Percentiles rank a stretch among this genome's conserved stretches.
Conservation (phyloP, 1,284 basidiomycete species). For the Porodaedalea pini region DNA sequence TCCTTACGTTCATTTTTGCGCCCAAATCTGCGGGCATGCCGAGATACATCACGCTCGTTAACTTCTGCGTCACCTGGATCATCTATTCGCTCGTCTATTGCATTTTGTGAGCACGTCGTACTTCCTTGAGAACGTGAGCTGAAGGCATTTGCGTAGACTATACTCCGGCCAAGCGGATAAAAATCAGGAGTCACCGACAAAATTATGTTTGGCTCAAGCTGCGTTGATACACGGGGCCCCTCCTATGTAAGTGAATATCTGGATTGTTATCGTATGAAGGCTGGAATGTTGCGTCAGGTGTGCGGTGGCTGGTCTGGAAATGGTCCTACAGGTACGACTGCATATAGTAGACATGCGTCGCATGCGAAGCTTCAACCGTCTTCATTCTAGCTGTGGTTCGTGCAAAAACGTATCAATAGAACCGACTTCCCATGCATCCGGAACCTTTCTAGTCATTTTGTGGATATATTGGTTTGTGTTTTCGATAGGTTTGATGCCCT, state of each 20-base stretch:
- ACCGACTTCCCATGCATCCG: constrained; percentile 24
- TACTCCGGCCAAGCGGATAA: constrained; percentile 32
- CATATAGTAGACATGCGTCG: no score
- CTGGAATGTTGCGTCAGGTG: constrained; percentile 35
- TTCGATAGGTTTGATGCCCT: constrained; percentile 20
- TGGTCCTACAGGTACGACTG: constrained; percentile 48
- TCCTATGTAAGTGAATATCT: constrained; percentile 43
- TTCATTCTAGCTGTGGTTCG: constrained; percentile 29
- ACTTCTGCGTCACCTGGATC: constrained; percentile 51
- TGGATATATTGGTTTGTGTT: constrained; percentile 11
- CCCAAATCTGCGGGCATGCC: constrained; percentile 7
- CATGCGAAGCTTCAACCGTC: constrained; percentile 36
- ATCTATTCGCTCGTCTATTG: constrained; percentile 50
- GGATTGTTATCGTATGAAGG: neutral
- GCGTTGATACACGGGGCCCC: constrained; percentile 50
- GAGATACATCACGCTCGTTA: constrained; percentile 44
- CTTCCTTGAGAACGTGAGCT: neutral
- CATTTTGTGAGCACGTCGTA: constrained; percentile 41
- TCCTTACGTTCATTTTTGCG: constrained; percentile 11
- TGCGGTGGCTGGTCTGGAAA: constrained; percentile 42
- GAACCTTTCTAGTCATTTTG: constrained; percentile 20
- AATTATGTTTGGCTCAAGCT: constrained; percentile 47
- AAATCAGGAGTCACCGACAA: constrained; percentile 23
- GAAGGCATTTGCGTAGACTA: constrained; percentile 30
- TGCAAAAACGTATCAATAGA: constrained; percentile 9